Percentiles rank a stretch among this genome's conserved stretches.
These are phyloP conservation scores for Phytophthora tentaculata DNA, from an alignment of 352 stramenopile species.

Conservation along the genomic window DNA sequence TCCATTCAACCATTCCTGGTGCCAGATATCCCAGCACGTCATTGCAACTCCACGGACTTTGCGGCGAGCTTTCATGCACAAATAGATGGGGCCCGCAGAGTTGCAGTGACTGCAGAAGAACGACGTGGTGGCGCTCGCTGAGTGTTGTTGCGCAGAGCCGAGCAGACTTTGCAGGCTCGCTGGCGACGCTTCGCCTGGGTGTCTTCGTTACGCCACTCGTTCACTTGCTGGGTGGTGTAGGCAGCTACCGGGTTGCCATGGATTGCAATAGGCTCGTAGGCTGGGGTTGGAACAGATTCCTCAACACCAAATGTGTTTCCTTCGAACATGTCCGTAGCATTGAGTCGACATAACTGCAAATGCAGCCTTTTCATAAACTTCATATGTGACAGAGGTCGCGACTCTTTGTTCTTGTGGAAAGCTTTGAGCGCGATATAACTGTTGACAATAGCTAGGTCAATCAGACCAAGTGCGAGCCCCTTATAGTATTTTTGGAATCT, in stretches of 20 bases:
- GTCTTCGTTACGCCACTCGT: conserved; percentile 2
- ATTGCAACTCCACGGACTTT: too few relatives aligned
- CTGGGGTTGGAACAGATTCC: too few relatives aligned
- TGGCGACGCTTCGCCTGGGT: neutral
- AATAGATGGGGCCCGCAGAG: neutral
- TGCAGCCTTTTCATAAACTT: conserved; percentile 5
- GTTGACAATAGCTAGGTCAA: conserved; percentile 28
- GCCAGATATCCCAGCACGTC: too few relatives aligned
- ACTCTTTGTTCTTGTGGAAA: conserved; percentile 10
- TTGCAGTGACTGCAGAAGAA: neutral
- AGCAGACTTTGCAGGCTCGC: neutral
- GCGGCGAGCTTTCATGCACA: too few relatives aligned
- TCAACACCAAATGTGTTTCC: neutral
- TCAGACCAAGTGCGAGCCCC: conserved; percentile 18
- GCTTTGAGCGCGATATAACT: conserved; percentile 22
- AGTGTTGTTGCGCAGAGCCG: neutral
- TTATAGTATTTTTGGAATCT: conserved; percentile 34
- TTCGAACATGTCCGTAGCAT: neutral
- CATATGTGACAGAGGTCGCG: neutral
- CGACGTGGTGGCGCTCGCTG: neutral
- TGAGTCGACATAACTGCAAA: neutral
- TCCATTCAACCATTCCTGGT: neutral
- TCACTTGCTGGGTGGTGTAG: too few relatives aligned
- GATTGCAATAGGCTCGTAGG: too few relatives aligned
- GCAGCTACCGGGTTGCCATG: too few relatives aligned